Base-by-base conservation (phyloP, 495 filamentous ascomycete species). In the Penicillium lagena region DNA sequence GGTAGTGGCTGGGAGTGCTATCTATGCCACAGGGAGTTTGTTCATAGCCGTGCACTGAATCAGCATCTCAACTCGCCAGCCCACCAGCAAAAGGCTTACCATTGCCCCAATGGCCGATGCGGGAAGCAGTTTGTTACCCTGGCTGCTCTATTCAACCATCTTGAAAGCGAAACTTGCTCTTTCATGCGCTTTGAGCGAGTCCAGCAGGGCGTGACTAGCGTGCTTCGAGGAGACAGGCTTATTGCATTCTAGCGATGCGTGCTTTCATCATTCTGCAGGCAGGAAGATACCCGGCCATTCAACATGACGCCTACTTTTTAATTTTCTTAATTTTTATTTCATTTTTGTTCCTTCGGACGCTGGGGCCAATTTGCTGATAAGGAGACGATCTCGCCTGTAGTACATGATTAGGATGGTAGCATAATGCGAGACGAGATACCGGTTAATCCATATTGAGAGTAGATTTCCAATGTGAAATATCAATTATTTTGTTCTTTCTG, bases 131-230 rank as follows among this genome's bases (percentile, higher is more conserved):
- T 80, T 52, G 49, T 50, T 30, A 58, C 65, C 0, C 41, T 81
- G 40, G 75, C 73, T 27, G 67, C 43, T 4, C 39, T 79, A 29
- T 78, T 79, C 55, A 74, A 67, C 45, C 76, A 79, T 46, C 50
- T 80, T 6, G 78, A 81, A 56, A 80, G 75, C 51, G 79, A 78
- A 52, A 43, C 52, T 0, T 82, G 76, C 52, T 46, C 45, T 0
- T 71, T 60, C 35, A 72, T 74, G 47, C 56, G 63, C 27, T 79
- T 79, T 40, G 68, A 72, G 15, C 56, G 51, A 5, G 73, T 79
- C 67, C 43, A 39, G 7, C 12, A 10, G 14, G 27, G 10, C 8
- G 6, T 45, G 29, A 27, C 12, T 17, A 29, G 33, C 28, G 36
- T 33, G 31, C 9, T 33, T 33, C 31, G n/a, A n/a, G 31, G 31